Evolutionary conservation across 2,329 filamentous ascomycete species (phyloP), one percentile per base, ranked within the genome.

Genomic region (Cryphonectria carpinicola): DNA sequence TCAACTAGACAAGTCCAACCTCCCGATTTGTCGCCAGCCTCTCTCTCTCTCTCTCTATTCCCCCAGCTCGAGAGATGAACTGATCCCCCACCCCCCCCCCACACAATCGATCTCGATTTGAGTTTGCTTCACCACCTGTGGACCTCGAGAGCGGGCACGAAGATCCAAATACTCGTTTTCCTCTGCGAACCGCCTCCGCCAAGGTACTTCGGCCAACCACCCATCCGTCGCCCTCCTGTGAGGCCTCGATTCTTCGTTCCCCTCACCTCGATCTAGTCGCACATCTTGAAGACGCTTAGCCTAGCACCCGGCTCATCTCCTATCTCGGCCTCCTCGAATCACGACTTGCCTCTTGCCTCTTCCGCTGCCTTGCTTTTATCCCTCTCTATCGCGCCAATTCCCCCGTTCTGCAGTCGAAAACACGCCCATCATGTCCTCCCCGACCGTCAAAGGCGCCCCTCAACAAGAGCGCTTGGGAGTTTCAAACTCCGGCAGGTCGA

Each of bases 371-470:
- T 39, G 17, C 25, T 19, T 49, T n/a, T 10, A 5, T 22, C 62
- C 8, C 43, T 39, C 32, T 43, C 22, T 14, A 58, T 22, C 41
- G 46, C 43, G 46, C 46, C 67, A 70, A 70, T 70, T 68, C 66
- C 39, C 14, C 28, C 35, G 32, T 19, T 39, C 25, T 10, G 35
- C 28, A 43, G 65, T 70, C 54, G 37, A 35, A 35, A 25, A 41
- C 43, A 28, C 58, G 66, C 66, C 66, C 46, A 71, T 58, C 41
- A 72, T 72, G 71, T 69, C 71, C 28, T 71, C 71, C 63, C 35
- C 64, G 25, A 41, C 63, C 58, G 61, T 35, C 62, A 70, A 49
- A 28, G 70, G 67, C 66, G 58, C 19, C 58, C 66, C 56, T 66
- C 71, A 62, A 63, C 39, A 64, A 41, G 71, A 72, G 25, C 41